Conservation (phyloP, 306 rosid species). For the Biancaea sappan region DNA sequence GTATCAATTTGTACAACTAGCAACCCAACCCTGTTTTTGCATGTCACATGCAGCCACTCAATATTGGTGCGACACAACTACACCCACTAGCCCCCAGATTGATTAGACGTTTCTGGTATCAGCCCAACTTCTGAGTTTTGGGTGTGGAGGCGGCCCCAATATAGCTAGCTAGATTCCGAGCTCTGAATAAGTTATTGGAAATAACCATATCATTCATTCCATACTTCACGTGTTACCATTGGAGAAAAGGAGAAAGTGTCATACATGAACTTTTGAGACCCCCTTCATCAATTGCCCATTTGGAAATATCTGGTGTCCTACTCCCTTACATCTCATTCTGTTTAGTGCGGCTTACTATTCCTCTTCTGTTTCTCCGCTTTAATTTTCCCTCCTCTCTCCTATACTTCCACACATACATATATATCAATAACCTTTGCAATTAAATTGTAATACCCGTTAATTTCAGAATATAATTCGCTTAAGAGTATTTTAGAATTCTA, state of each 20-base stretch:
- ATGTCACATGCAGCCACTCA: conserved; percentile 52
- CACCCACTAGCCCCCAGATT: conserved; percentile 19
- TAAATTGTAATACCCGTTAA: too few species aligned
- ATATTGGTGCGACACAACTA: conserved; percentile 31
- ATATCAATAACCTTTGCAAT: background rate
- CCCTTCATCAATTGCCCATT: background rate
- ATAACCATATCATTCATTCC: conserved; percentile 16
- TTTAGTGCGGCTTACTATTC: conserved; percentile 1
- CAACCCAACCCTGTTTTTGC: conserved; percentile 44
- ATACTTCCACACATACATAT: too few species aligned
- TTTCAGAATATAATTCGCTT: too few species aligned
- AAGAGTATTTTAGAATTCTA: too few species aligned
- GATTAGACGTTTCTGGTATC: conserved; percentile 60
- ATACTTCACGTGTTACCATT: conserved; percentile 18
- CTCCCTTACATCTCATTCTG: background rate
- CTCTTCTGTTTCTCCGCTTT: background rate
- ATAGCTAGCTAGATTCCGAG: conserved; percentile 19
- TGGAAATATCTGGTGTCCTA: background rate
- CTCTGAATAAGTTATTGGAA: background rate
- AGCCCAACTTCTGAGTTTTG: conserved; percentile 42
- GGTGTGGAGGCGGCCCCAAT: conserved; percentile 9
- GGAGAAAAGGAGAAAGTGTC: background rate
- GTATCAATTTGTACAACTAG: background rate
- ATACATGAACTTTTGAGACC: background rate
- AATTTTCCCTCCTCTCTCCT: background rate